Evolutionary conservation across 768 basidiomycete genomes (phyloP), one percentile per base, ranked within the genome.

Genomic region (Calocybe indica): DNA sequence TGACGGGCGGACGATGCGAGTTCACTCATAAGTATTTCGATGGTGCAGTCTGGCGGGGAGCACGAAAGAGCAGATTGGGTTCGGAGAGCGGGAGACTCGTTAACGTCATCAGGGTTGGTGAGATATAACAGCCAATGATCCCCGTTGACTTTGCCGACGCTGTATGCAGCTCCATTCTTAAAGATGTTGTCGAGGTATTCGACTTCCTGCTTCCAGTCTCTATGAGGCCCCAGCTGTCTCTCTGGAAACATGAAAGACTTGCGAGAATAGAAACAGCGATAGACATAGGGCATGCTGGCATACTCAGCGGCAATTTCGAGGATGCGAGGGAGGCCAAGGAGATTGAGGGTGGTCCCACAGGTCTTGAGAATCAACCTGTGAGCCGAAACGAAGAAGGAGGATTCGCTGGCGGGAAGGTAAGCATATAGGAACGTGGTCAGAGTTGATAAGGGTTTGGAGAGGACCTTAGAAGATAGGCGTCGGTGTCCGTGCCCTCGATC

Each of bases 201-300:
- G 58, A 98, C 88, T 69, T 99, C 96, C 48, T 88, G 79, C 50
- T 81, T 81, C 96, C 96, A 99, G 58, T 92, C 89, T 48, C 82
- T 75, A 68, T 99, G 96, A 11, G 93, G 94, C 3, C 92, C 94
- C 14, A 72, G 71, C 62, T 99, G 96, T 15, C 89, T 82, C 64
- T 99, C 96, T 6, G 96, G 96, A 67, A 97, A 99, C 88, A 98
- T 97, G 79, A 98, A 99, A 6, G 88, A 87, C 69, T 98, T 99
- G 56, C 95, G 85, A 37, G 93, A 96, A 71, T 98, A 99, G 74
- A 98, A 99, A 67, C 89, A 92, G 52, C 92, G 82, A 65, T 92
- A 80, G 31, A 97, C 90, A 32, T 77, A 74, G 22, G 71, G 71
- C 51, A 92, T 67, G 43, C 77, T 73, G 8, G 85, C 87, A 35